Evolutionary conservation across 768 basidiomycete species (phyloP), one percentile per base, ranked within the genome.

Genomic region (Mycena albidolilacea): DNA sequence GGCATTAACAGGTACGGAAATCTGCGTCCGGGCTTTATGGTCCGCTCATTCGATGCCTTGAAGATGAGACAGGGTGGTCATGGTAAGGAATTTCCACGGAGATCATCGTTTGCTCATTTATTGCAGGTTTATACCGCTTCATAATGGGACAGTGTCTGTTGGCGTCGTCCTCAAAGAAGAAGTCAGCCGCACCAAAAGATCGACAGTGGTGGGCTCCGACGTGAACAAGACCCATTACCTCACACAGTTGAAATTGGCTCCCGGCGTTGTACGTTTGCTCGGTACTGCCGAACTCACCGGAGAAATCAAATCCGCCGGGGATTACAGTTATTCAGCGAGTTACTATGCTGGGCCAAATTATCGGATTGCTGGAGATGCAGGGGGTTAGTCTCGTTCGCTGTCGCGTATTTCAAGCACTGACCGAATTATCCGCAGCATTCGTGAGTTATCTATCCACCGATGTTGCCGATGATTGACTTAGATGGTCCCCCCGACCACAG

Each of bases 11-110:
- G 90, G 91, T 85, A 64, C 55, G 76, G 15, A 9, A 5, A 35
- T 21, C 12, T 21, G 38, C 2, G 48, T 15, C 6, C 8, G 3
- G 3, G 46, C 0, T 44, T 19, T 44, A 14, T 43, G 11, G 11
- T 39, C n/a, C 7, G 14, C 43, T 46, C 7, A 54, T 30, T 21
- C 17, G 11, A 9, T 21, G 37, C 19, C 44, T 30, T 35, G 8
- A 59, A 88, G 89, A 90, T 71, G 85, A 87, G 72, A 83, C 85
- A 15, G 89, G 89, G 7, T 90, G 89, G 89, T 82, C 84, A 35
- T 90, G 89, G 89, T 30, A 30, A 30, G 30, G 30, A 30, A 30
- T 30, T 4, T 30, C 30, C 30, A 30, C 30, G 30, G 30, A 30
- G 30, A 30, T 30, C 2, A 30, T 30, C 30, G 30, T 30, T 30